Base-by-base conservation (phyloP, 2,329 filamentous ascomycete genomes). In the Epichloe sylvatica region DNA sequence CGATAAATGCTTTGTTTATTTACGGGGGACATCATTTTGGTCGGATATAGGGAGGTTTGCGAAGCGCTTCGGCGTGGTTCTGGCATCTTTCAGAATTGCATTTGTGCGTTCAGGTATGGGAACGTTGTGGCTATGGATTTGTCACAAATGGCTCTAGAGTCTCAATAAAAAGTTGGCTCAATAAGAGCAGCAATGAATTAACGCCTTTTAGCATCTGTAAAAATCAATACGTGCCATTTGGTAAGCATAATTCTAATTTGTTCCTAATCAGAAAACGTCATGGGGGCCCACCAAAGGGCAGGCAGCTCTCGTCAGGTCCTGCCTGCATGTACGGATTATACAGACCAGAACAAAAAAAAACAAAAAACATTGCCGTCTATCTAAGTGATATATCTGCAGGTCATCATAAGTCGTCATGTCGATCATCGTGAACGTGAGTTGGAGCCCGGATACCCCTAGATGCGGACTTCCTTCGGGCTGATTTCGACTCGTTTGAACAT, bases 1-100 rank as follows among this genome's bases (percentile, higher is more conserved):
- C 87, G 92, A 85, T 98, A 97, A 90, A 90, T 62, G 67, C 60
- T 57, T 55, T 53, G 56, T 47, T 46, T 30, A 19, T 46, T 44
- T 48, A 17, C 15, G 39, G 40, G 34, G 37, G 37, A 19, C 9
- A 52, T 49, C 40, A 50, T 50, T 45, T 51, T 44, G 45, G 41
- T 39, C 49, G 51, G 45, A 48, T 50, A 42, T 25, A 47, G 54
- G 53, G 51, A 54, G 56, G 56, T 65, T 66, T 59, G 58, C 60
- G 63, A 61, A 59, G 62, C 39, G 65, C 64, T 66, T 66, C 64
- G 66, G 67, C 66, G 66, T 68, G 65, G 62, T 67, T 69, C 65
- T 66, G 66, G 67, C 61, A 67, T 69, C 62, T 67, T 68, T 68
- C 65, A 67, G 65, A 68, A 66, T 65, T 70, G 67, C 67, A 69